Conservation (phyloP, 2,329 filamentous ascomycete species). For the Curvularia verruculosa region DNA sequence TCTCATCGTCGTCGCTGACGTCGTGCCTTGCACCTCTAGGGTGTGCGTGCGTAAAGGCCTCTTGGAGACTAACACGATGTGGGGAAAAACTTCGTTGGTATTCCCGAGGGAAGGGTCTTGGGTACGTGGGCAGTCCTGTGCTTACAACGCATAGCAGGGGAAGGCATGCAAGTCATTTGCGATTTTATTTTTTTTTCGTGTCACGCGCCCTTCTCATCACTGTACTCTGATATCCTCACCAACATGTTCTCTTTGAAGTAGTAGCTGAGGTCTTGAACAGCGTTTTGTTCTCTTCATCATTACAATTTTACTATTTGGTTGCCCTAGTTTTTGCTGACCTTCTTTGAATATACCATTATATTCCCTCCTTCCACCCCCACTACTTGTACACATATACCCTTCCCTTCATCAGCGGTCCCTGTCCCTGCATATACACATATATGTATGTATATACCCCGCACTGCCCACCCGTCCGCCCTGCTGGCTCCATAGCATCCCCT, state of each 20-base stretch:
- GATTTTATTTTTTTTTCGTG: not conserved
- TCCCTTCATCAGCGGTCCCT: not conserved
- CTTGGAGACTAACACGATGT: not conserved
- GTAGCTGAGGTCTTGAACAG: not conserved
- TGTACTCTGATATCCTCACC: not conserved
- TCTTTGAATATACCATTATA: not conserved
- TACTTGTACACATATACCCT: not conserved
- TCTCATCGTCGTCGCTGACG: not conserved
- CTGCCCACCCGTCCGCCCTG: too few species aligned
- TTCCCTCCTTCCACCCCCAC: not conserved
- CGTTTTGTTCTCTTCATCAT: not conserved
- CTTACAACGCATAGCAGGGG: not conserved
- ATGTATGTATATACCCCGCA: not conserved
- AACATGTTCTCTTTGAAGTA: not conserved
- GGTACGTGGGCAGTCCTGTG: not conserved
- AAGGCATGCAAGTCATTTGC: not conserved
- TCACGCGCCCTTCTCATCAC: not conserved
- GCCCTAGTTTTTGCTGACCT: not conserved
- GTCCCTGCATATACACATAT: not conserved
- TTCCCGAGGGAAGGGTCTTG: too few species aligned
- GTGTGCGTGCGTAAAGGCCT: not conserved
- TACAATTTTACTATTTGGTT: not conserved
- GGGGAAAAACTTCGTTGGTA: not conserved
- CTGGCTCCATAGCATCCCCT: not conserved
- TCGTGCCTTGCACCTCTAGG: not conserved